These are phyloP conservation scores for Lentinula boryana DNA, from an alignment of 768 basidiomycete species.

Conservation along the genomic window DNA sequence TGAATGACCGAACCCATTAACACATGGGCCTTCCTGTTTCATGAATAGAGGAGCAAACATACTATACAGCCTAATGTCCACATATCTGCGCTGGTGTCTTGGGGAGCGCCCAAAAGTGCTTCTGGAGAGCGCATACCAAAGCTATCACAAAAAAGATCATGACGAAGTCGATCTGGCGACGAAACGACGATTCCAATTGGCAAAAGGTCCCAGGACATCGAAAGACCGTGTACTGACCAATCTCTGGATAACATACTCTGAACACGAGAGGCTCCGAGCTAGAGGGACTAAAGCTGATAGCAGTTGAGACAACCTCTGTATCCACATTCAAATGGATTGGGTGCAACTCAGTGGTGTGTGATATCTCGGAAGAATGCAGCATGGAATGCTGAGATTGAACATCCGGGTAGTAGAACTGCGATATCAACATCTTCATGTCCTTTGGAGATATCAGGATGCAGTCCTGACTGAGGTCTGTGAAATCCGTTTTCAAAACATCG, in stretches of 20 bases:
- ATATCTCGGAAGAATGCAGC: slow-evolving; percentile 2
- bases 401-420: slow-evolving; percentile 8
- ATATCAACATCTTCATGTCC: slow-evolving; percentile 14
- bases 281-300: neutral
- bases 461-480: slow-evolving; percentile 14
- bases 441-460: slow-evolving; percentile 13
- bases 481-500: neutral
- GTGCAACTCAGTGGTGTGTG: slow-evolving; percentile 1
- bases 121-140: slow-evolving; percentile 15
- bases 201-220: neutral
- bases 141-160: slow-evolving; percentile 1
- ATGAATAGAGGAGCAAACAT: neutral
- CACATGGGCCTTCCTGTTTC: neutral
- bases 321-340: neutral
- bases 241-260: neutral
- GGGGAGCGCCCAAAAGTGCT: slow-evolving; percentile 13
- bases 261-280: neutral
- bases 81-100: slow-evolving; percentile 12
- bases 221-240: neutral
- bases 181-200: neutral
- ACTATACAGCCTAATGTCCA: slow-evolving; percentile 21
- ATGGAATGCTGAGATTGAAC: slow-evolving; percentile 1
- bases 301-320: neutral
- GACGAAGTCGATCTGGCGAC: neutral
- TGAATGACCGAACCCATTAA: neutral